Percentiles rank a stretch among this genome's conserved stretches.
These are phyloP conservation scores for Ostreobium quekettii DNA, from an alignment of 139 green algal genomes.

Conservation along the genomic window DNA sequence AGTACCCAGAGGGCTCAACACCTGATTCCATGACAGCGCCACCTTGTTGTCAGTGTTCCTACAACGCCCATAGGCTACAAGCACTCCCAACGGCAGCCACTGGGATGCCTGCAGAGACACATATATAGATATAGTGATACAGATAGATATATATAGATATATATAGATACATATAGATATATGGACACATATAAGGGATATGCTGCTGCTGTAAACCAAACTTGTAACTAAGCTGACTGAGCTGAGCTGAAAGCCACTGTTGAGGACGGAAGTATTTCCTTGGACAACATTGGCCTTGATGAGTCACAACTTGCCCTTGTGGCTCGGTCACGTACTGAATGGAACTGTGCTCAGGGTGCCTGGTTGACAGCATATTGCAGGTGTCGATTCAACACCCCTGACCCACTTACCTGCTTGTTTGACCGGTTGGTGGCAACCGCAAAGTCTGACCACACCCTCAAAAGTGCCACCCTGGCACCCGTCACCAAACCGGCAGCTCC, in stretches of 20 bases:
- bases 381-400: background rate
- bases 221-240: background rate
- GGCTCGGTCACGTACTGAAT: no score
- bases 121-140: background rate
- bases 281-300: no score
- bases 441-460: constrained; percentile 54
- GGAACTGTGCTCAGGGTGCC: no score
- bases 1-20: constrained; percentile 41
- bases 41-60: background rate
- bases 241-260: background rate
- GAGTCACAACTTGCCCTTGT: no score
- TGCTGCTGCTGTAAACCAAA: no score
- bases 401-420: constrained; percentile 46
- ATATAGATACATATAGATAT: no score
- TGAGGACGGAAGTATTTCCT: no score
- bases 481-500: constrained; percentile 49
- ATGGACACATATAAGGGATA: no score
- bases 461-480: constrained; percentile 34
- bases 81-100: background rate
- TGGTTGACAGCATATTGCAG: no score
- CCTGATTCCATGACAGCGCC: constrained; percentile 30
- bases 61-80: background rate
- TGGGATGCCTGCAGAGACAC: background rate
- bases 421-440: constrained; percentile 45
- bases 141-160: background rate